A percentile compares a stretch with the other conserved stretches of the same genome.
Evolutionary conservation across 805 yeast genomes (phyloP).

Genomic region (Helenozyma rhizophorensis): DNA sequence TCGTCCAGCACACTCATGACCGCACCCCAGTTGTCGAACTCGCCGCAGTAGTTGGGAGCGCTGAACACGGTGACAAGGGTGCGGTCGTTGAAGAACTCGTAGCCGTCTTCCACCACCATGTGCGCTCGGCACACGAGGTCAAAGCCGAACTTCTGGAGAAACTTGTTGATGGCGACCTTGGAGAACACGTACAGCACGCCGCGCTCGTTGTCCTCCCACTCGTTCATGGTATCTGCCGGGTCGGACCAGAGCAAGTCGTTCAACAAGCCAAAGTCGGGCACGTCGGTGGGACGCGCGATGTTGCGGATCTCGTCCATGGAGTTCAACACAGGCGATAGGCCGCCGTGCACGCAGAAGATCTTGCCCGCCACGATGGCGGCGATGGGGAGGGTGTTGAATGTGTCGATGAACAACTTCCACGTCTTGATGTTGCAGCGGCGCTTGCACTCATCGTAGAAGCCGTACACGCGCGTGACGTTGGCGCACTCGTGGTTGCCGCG

Average conservation of each 20-base stretch:
- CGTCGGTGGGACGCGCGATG: conserved; percentile 79
- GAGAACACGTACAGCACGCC: conserved; percentile 81
- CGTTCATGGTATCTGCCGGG: conserved; percentile 77
- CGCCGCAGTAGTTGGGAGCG: conserved; percentile 81
- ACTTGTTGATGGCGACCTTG: conserved; percentile 75
- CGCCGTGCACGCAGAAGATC: conserved; percentile 89
- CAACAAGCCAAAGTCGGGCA: conserved; percentile 75
- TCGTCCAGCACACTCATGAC: conserved; percentile 96
- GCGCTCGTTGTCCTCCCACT: conserved; percentile 85
- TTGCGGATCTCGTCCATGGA: conserved; percentile 70
- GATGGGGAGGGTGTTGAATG: conserved; percentile 91
- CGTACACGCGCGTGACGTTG: conserved; percentile 92
- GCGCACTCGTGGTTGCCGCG: conserved; percentile 99
- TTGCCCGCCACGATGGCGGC: conserved; percentile 95
- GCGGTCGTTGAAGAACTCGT: conserved; percentile 70
- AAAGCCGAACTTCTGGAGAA: conserved; percentile 67
- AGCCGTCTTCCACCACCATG: conserved; percentile 83
- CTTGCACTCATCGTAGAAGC: conserved; percentile 97
- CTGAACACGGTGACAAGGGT: conserved; percentile 68
- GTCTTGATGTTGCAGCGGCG: conserved; percentile 87
- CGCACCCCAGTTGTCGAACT: conserved; percentile 93
- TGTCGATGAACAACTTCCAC: conserved; percentile 92
- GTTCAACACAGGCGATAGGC: conserved; percentile 69
- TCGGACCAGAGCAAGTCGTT: conserved; percentile 82
- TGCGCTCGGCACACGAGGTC: conserved; percentile 83